phyloP scores from a whole-genome alignment of 2,329 filamentous ascomycete genomes.

The Trichoderma brevicompactum region DNA sequence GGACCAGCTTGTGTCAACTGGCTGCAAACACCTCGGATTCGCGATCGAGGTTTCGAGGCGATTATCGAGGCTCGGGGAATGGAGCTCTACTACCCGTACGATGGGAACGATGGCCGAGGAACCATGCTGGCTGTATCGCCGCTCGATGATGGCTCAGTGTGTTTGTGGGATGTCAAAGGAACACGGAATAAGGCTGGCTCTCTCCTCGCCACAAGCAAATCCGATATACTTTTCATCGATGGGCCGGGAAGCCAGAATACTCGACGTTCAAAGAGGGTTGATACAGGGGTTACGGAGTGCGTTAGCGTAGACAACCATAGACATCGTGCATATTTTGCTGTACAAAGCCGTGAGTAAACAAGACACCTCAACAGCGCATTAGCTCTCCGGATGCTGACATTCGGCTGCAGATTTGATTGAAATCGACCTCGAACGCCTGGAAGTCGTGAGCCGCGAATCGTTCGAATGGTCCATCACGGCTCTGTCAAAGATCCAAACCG shows the following conservation, averaged over 20 bases:
- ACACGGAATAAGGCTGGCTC: conserved; percentile 60
- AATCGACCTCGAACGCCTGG: conserved; percentile 76
- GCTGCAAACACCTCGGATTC: conserved; percentile 66
- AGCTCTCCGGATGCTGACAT: background rate
- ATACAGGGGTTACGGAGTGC: conserved; percentile 75
- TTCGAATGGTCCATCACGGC: conserved; percentile 86
- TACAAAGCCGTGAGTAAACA: conserved; percentile 65
- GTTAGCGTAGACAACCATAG: conserved; percentile 74
- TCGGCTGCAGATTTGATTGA: conserved; percentile 65
- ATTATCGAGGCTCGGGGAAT: conserved; percentile 72
- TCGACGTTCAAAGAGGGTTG: conserved; percentile 66
- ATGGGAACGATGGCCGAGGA: conserved; percentile 51
- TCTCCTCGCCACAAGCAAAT: conserved; percentile 66
- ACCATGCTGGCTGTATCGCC: conserved; percentile 70
- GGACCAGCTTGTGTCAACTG: conserved; percentile 75
- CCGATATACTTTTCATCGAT: conserved; percentile 68
- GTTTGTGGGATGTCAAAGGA: conserved; percentile 77
- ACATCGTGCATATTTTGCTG: conserved; percentile 76
- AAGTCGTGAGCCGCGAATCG: conserved; percentile 67
- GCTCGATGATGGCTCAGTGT: conserved; percentile 85
- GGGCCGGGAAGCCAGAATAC: conserved; percentile 51
- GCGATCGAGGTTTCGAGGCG: conserved; percentile 49
- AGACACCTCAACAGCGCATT: background rate
- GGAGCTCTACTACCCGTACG: conserved; percentile 63
- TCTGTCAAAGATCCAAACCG: conserved; percentile 69